Evolutionary conservation across 805 yeast species (phyloP), one percentile per base, ranked within the genome.

Genomic region (Wickerhamomyces subpelliculosus): DNA sequence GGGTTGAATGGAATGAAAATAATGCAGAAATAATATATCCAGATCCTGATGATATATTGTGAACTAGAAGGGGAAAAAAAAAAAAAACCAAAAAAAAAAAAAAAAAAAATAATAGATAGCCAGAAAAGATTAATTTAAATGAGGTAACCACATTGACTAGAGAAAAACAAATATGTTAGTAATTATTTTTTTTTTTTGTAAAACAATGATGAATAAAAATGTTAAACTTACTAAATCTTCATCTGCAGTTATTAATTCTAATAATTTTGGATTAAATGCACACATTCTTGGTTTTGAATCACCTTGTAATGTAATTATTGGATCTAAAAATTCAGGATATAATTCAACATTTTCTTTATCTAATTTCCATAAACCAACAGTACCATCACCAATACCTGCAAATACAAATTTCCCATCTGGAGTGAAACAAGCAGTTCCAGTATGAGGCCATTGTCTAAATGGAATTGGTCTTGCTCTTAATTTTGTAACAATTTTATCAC

Each of bases 1-100:
- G 96, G 95, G 75, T 75, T 8, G 56, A 65, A 6, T 80, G 81
- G 80, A 79, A 78, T 38, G 88, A 80, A 48, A 76, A 76, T 2
- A 62, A 75, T 41, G 78, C 71, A 32, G 90, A 84, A 32, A 58
- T 86, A 6, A 62, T 82, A 43, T 83, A 86, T 50, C 84, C 89
- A 4, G 80, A 78, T 50, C 52, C 69, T 7, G 54, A 58, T 38
- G 68, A 66, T 4, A 37, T 65, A 27, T 52, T 55, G 27, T 34
- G 17, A 24, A 23, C 5, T n/a, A n/a, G 10, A 4, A 9, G 5
- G 10, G n/a, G n/a, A n/a, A n/a, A n/a, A n/a, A n/a, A n/a, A n/a
- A n/a, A n/a, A n/a, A n/a, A n/a, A n/a, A n/a, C n/a, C n/a, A n/a
- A n/a, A n/a, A n/a, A n/a, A n/a, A n/a, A n/a, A n/a, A n/a, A n/a